phyloP scores from a whole-genome alignment of 202 grass and related monocot genomes.

The Schoenoplectus triqueter region DNA sequence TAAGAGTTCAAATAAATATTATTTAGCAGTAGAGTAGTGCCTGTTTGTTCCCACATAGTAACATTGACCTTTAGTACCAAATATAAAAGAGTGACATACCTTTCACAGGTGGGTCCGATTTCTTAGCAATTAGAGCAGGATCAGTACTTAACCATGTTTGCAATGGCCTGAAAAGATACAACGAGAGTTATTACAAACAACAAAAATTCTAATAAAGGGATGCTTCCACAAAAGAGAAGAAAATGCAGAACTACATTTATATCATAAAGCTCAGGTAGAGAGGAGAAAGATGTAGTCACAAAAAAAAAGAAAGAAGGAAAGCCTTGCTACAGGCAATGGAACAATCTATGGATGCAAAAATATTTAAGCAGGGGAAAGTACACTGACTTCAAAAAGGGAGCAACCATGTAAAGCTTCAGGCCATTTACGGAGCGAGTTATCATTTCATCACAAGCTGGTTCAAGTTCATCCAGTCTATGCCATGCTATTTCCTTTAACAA shows the following conservation, averaged over 20 bases:
- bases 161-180: slow-evolving; percentile 52
- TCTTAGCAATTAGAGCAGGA: slow-evolving; percentile 56
- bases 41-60: neutral
- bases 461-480: slow-evolving; percentile 89
- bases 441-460: slow-evolving; percentile 76
- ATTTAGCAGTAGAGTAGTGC: neutral
- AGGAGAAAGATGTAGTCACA: neutral
- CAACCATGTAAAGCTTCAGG: slow-evolving; percentile 97
- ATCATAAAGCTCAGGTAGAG: slow-evolving; percentile 8
- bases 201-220: neutral
- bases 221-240: slow-evolving; percentile 32
- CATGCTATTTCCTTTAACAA: slow-evolving; percentile 85
- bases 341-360: neutral
- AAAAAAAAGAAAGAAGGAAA: neutral
- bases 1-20: neutral
- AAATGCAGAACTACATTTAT: slow-evolving; percentile 35
- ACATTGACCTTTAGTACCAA: neutral
- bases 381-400: slow-evolving; percentile 88
- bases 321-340: slow-evolving; percentile 13
- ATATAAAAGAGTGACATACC: slow-evolving; percentile 52
- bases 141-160: slow-evolving; percentile 74
- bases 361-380: slow-evolving; percentile 1
- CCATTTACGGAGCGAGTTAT: slow-evolving; percentile 85
- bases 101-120: slow-evolving; percentile 73
- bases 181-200: neutral